phyloP scores from a whole-genome alignment of 179 eudicot species.

The Pouteria campechiana region DNA sequence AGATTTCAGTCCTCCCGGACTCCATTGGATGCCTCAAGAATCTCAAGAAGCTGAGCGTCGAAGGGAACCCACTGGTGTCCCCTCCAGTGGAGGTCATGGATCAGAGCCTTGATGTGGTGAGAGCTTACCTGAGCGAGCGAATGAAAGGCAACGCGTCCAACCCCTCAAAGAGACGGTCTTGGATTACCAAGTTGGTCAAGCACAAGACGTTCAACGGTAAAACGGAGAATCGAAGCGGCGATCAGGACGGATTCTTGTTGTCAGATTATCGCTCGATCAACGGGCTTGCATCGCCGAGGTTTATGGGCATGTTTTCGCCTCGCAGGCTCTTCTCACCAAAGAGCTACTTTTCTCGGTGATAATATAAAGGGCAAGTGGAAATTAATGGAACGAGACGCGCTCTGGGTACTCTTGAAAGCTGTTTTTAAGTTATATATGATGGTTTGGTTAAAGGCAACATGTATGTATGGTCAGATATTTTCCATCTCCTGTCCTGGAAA shows the following conservation, averaged over 20 bases:
- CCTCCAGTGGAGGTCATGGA: constrained; percentile 67
- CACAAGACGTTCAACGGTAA: constrained; percentile 37
- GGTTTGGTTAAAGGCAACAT: no score
- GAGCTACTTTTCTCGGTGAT: constrained; percentile 17
- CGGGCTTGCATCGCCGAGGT: constrained; percentile 48
- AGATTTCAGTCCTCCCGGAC: constrained; percentile 37
- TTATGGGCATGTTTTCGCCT: constrained; percentile 50
- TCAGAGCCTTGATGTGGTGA: constrained; percentile 37
- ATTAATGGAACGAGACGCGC: no score
- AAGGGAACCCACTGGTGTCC: constrained; percentile 68
- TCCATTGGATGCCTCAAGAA: constrained; percentile 59
- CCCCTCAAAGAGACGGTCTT: constrained; percentile 29
- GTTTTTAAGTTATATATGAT: no score
- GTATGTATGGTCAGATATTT: no score
- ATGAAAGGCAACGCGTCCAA: constrained; percentile 24
- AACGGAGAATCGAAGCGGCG: constrained; percentile 21
- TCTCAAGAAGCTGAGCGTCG: constrained; percentile 52
- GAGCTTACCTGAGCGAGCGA: constrained; percentile 44
- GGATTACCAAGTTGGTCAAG: constrained; percentile 50
- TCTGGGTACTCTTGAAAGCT: no score
- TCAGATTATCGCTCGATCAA: constrained; percentile 37
- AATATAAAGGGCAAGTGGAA: no score
- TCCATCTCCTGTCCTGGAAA: no score
- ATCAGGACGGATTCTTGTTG: constrained; percentile 17
- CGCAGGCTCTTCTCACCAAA: constrained; percentile 44